phyloP scores from a whole-genome alignment of 1,284 basidiomycete species.

The Leccinum subrobustum region DNA sequence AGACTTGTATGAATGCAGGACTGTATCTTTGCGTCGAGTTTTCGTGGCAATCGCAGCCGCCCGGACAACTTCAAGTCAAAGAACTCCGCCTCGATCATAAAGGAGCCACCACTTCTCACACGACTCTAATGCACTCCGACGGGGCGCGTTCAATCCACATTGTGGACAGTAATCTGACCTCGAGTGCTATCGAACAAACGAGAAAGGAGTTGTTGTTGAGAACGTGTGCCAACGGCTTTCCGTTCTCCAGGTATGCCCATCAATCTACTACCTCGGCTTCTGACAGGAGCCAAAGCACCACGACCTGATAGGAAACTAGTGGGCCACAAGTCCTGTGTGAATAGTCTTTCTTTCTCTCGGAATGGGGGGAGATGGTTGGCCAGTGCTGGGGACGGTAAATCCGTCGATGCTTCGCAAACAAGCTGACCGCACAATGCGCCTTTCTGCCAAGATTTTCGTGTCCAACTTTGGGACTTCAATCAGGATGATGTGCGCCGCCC shows the following conservation, averaged over 20 bases:
- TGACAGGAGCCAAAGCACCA: constrained; percentile 3
- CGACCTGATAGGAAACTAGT: constrained; percentile 47
- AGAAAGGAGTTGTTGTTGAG: constrained; percentile 19
- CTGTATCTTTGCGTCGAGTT: constrained; percentile 12
- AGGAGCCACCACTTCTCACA: background rate
- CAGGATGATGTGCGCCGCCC: constrained; percentile 55
- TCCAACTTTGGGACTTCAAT: constrained; percentile 71
- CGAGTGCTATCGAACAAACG: constrained; percentile 25
- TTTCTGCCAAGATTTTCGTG: constrained; percentile 48
- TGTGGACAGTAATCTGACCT: constrained; percentile 19
- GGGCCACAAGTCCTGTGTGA: constrained; percentile 70
- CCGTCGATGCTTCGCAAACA: constrained; percentile 4
- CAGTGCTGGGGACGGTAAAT: constrained; percentile 73
- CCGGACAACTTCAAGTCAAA: background rate
- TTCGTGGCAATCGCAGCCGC: background rate
- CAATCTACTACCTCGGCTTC: background rate
- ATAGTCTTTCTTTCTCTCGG: constrained; percentile 62
- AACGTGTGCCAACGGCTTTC: constrained; percentile 28
- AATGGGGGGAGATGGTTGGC: constrained; percentile 67
- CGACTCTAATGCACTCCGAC: constrained; percentile 13
- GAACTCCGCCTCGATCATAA: constrained; percentile 17
- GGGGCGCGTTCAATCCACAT: constrained; percentile 17
- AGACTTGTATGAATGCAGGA: constrained; percentile 23
- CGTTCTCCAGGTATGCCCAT: constrained; percentile 33
- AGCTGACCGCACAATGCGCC: constrained; percentile 7